Base-by-base conservation (phyloP, 306 rosid species). In the Vigna hirtella region DNA sequence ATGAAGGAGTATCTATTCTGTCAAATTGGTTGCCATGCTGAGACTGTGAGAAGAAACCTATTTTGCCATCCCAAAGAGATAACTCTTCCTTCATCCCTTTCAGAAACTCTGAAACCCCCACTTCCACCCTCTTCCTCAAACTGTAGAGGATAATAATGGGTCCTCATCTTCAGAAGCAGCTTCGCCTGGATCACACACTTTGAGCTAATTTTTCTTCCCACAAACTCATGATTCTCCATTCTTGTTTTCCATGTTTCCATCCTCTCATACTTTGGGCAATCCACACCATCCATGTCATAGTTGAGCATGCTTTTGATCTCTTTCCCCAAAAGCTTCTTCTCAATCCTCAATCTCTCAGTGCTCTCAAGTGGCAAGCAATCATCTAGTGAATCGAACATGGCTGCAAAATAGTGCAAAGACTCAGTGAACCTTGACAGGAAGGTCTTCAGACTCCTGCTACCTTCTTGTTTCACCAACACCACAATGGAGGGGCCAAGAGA, bases 31-130 rank as follows among this genome's bases (percentile, higher is more conserved):
- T 82, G 77, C 96, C 96, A 91, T 80, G 88, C 86, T 13, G 96
- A 87, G 30, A 86, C 89, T 1, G 89, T 87, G 24, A 87, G 91
- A 70, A 91, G 85, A 82, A 79, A 65, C 81, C 96, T 88, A 65
- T 91, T 82, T 74, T 91, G 96, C 96, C 96, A 91, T 14, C 90
- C 90, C 26, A 91, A 70, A 78, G 91, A 91, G 38, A 91, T 79
- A 7, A 88, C 89, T 52, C 70, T 82, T 53, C 90, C 91, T 50
- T 87, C 90, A 11, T 85, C 89, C 74, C 91, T 91, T 65, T 91
- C 96, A 48, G 71, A 81, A 24, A 88, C 83, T 83, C 77, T 84
- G 58, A 91, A 91, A 18, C 93, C 96, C 0, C 89, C 89, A 28
- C 88, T 88, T 22, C 71, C 51, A 66, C 71, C 81, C 32, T 77